Evolutionary conservation across 2,329 filamentous ascomycete species (phyloP).

Genomic region (Cryphonectria radicalis): DNA sequence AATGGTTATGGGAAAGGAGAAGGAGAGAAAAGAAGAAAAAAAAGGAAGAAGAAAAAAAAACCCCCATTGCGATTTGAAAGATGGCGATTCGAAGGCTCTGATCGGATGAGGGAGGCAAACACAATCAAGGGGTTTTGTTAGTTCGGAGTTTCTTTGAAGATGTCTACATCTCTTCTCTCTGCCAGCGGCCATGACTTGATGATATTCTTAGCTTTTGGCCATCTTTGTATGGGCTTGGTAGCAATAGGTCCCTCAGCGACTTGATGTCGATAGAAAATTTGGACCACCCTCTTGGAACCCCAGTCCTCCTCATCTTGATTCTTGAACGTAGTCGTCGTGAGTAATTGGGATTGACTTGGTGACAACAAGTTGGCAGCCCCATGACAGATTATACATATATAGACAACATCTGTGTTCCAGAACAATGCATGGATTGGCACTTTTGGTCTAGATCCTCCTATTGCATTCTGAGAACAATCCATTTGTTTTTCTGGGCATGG

Average conservation of each 20-base stretch:
- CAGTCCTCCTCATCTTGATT: neutral
- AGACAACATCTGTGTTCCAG: neutral
- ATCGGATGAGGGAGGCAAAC: neutral
- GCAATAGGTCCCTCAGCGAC: neutral
- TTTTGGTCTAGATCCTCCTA: neutral
- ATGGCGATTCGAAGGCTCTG: neutral
- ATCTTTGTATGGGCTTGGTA: neutral
- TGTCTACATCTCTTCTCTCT: neutral
- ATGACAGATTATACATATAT: neutral
- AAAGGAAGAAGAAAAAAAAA: too few relatives aligned
- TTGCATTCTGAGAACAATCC: neutral
- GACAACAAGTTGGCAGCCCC: neutral
- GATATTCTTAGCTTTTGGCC: neutral
- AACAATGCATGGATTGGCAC: neutral
- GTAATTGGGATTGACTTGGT: too few relatives aligned
- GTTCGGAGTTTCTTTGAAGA: neutral
- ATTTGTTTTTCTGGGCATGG: neutral
- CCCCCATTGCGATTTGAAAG: neutral
- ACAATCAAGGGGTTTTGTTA: neutral
- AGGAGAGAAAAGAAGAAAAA: neutral
- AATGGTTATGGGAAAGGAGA: neutral
- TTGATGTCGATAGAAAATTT: neutral
- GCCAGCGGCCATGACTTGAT: constrained; percentile 8
- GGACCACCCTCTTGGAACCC: neutral
- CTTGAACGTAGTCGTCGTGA: neutral